Evolutionary conservation across 169 alveolate species (phyloP).

Genomic region (Theileria orientalis): DNA sequence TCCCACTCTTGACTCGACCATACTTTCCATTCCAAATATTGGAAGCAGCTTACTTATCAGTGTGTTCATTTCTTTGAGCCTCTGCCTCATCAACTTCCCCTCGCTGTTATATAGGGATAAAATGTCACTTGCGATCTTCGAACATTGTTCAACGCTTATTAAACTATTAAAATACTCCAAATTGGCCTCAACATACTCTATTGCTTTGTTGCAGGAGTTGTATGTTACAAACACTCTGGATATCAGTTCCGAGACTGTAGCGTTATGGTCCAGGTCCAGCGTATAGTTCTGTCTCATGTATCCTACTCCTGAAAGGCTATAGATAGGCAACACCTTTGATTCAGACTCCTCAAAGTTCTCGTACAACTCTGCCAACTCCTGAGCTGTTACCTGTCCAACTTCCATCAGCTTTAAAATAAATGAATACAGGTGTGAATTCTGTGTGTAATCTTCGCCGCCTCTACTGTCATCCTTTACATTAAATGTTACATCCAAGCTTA

Average conservation of each 20-base stretch:
- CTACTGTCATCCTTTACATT: not conserved
- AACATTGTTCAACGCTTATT: not conserved
- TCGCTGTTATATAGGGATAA: constrained; percentile 41
- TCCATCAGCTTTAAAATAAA: constrained; percentile 8
- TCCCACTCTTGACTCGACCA: constrained; percentile 41
- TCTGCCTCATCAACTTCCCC: not conserved
- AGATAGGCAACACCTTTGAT: not conserved
- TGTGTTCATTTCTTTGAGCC: constrained; percentile 22
- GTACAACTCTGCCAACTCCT: not conserved
- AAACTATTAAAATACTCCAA: constrained; percentile 12
- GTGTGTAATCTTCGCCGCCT: not conserved
- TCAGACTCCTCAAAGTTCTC: not conserved
- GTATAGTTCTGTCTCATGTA: constrained; percentile 62
- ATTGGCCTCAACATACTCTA: constrained; percentile 34
- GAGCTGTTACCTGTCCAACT: not conserved
- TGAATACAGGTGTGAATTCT: not conserved
- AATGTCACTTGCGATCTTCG: not conserved
- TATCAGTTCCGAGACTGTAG: constrained; percentile 29
- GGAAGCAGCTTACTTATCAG: constrained; percentile 48
- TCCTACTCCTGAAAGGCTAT: constrained; percentile 35
- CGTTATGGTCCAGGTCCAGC: constrained; percentile 14
- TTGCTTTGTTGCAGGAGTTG: constrained; percentile 10
- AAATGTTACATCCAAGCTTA: constrained; percentile 31
- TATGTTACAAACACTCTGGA: not conserved
- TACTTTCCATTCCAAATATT: constrained; percentile 64